phyloP scores from a whole-genome alignment of 768 basidiomycete species.

The Panellus pusillus region DNA sequence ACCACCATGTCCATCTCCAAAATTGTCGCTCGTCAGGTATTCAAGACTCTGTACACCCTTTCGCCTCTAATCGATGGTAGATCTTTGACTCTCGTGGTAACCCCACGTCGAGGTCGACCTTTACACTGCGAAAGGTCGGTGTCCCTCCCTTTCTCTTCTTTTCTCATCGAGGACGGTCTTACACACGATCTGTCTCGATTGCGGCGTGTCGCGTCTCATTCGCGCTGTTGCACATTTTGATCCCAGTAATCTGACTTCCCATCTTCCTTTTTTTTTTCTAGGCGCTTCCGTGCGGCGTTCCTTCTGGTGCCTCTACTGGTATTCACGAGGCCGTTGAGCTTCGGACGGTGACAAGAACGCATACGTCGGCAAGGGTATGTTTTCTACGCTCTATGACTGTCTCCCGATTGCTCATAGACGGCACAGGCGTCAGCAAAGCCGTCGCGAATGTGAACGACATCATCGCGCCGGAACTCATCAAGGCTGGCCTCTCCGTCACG shows the following conservation, averaged over 20 bases:
- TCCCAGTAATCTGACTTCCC: no score
- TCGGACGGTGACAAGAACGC: constrained; percentile 92
- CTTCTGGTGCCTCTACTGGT: constrained; percentile 98
- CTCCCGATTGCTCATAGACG: constrained; percentile 3
- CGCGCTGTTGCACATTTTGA: background rate
- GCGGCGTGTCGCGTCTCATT: constrained; percentile 4
- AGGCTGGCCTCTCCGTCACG: constrained; percentile 80
- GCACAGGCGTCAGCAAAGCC: constrained; percentile 88
- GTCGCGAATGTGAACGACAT: constrained; percentile 90
- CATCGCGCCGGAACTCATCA: constrained; percentile 88
- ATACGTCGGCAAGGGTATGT: constrained; percentile 93
- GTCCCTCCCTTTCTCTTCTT: background rate
- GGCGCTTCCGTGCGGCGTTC: constrained; percentile 94
- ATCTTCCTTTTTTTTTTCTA: constrained; percentile 32
- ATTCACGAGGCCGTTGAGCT: constrained; percentile 98
- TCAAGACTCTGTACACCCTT: constrained; percentile 10
- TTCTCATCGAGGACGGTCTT: background rate
- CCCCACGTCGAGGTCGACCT: constrained; percentile 96
- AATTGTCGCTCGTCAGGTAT: constrained; percentile 89
- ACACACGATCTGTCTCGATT: background rate
- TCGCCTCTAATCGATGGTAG: constrained; percentile 41
- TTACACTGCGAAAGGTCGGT: constrained; percentile 78
- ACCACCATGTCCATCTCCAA: constrained; percentile 85
- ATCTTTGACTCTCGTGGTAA: constrained; percentile 99
- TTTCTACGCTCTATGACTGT: constrained; percentile 4